Conservation (phyloP, 495 filamentous ascomycete genomes). For the Aspergillus mulundensis region DNA sequence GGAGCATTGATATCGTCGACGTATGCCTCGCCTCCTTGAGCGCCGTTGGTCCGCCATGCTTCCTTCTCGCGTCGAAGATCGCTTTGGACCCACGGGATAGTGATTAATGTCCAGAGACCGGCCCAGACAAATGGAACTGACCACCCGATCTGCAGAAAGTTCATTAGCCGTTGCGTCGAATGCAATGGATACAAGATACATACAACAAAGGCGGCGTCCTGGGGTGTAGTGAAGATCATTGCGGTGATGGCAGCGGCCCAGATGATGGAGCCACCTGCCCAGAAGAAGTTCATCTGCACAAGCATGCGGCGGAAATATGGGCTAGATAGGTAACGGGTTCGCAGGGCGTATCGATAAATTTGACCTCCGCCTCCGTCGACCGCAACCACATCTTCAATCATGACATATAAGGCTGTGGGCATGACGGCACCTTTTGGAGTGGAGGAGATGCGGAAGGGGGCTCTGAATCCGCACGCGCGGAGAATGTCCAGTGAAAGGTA, state of each 20-base stretch:
- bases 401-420: conserved; percentile 66
- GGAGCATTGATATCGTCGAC: conserved; percentile 39
- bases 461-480: conserved; percentile 38
- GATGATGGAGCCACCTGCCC: conserved; percentile 59
- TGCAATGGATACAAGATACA: conserved; percentile 21
- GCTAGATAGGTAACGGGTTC: conserved; percentile 65
- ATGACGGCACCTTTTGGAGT: conserved; percentile 63
- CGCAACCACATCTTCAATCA: conserved; percentile 77
- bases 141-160: conserved; percentile 51
- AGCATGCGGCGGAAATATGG: conserved; percentile 69
- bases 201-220: conserved; percentile 69
- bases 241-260: conserved; percentile 55
- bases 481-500: conserved; percentile 49
- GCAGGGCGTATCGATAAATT: conserved; percentile 60
- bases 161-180: background rate
- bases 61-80: conserved; percentile 60
- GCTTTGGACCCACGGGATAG: conserved; percentile 63
- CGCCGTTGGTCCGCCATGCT: conserved; percentile 49
- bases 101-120: conserved; percentile 61
- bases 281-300: conserved; percentile 69
- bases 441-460: conserved; percentile 70
- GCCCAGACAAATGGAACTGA: conserved; percentile 66
- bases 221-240: conserved; percentile 57
- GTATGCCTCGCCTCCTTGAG: conserved; percentile 37
- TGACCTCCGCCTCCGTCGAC: conserved; percentile 73